Percentiles rank a stretch among this genome's conserved stretches.
These are phyloP conservation scores for Pterocarpus santalinus DNA, from an alignment of 306 rosid genomes.

Conservation along the genomic window DNA sequence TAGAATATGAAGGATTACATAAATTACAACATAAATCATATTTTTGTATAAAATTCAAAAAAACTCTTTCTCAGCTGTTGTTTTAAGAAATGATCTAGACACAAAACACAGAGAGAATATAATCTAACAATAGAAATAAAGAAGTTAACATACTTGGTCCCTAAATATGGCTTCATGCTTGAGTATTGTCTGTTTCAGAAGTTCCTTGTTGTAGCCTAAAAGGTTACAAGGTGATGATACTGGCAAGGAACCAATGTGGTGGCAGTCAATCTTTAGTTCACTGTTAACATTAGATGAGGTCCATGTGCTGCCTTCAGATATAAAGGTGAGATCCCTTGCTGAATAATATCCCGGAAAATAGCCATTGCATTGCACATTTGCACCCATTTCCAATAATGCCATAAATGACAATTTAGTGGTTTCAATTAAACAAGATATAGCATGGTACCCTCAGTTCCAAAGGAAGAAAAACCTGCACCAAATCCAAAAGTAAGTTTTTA, in stretches of 20 bases:
- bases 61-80: background rate
- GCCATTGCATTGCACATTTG: constrained; percentile 49
- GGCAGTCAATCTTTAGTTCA: constrained; percentile 21
- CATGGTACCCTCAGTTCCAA: constrained; percentile 31
- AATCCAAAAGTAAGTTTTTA: background rate
- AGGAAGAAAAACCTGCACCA: constrained; percentile 44
- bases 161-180: constrained; percentile 62
- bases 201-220: constrained; percentile 51
- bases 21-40: background rate
- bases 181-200: constrained; percentile 62
- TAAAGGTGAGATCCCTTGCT: constrained; percentile 41
- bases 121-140: constrained; percentile 4
- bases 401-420: constrained; percentile 33
- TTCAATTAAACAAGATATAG: constrained; percentile 26
- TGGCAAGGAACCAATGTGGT: constrained; percentile 32
- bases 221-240: constrained; percentile 34
- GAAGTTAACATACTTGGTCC: constrained; percentile 57
- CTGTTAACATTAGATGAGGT: constrained; percentile 33
- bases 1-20: background rate
- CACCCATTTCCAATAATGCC: constrained; percentile 56
- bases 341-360: constrained; percentile 47
- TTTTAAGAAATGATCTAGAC: background rate
- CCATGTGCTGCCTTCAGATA: constrained; percentile 53
- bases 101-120: background rate
- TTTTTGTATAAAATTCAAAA: background rate